These are phyloP conservation scores for Hura crepitans DNA, from an alignment of 441 rosid species.

Conservation along the genomic window DNA sequence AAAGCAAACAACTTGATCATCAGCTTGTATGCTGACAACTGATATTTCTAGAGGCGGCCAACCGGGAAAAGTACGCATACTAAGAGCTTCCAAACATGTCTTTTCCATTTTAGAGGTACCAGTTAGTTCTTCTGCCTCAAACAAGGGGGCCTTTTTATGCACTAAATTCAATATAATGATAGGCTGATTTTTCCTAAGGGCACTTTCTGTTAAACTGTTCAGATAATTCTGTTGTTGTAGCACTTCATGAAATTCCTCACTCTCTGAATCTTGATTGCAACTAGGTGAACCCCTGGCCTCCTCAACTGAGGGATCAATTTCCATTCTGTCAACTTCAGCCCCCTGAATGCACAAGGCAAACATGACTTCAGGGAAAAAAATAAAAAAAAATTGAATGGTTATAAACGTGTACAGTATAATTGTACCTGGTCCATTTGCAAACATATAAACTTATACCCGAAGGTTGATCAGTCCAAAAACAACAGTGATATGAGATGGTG, in stretches of 20 bases:
- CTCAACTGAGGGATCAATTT: slow-evolving; percentile 40
- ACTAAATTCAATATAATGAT: slow-evolving; percentile 54
- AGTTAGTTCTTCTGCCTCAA: slow-evolving; percentile 45
- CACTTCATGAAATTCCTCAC: slow-evolving; percentile 44
- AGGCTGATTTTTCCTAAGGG: slow-evolving; percentile 71
- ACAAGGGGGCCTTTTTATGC: slow-evolving; percentile 54
- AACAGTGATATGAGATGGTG: too few relatives aligned
- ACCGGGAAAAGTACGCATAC: slow-evolving; percentile 47
- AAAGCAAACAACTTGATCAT: slow-evolving; percentile 41
- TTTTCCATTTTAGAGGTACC: slow-evolving; percentile 58
- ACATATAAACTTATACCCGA: neutral
- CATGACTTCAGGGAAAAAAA: neutral
- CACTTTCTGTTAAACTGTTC: slow-evolving; percentile 60
- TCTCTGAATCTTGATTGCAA: slow-evolving; percentile 41
- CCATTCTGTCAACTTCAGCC: slow-evolving; percentile 68
- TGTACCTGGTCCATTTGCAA: neutral
- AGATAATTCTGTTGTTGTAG: slow-evolving; percentile 63
- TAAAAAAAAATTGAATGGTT: too few relatives aligned
- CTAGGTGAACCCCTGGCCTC: slow-evolving; percentile 36
- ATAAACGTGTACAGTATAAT: neutral
- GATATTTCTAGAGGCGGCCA: slow-evolving; percentile 46
- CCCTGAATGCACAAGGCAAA: slow-evolving; percentile 52
- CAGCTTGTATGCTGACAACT: slow-evolving; percentile 27
- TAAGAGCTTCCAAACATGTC: slow-evolving; percentile 64
- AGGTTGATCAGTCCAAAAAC: neutral